Evolutionary conservation across 179 eudicot genomes (phyloP), one percentile per base, ranked within the genome.

Genomic region (Actinidia chinensis): DNA sequence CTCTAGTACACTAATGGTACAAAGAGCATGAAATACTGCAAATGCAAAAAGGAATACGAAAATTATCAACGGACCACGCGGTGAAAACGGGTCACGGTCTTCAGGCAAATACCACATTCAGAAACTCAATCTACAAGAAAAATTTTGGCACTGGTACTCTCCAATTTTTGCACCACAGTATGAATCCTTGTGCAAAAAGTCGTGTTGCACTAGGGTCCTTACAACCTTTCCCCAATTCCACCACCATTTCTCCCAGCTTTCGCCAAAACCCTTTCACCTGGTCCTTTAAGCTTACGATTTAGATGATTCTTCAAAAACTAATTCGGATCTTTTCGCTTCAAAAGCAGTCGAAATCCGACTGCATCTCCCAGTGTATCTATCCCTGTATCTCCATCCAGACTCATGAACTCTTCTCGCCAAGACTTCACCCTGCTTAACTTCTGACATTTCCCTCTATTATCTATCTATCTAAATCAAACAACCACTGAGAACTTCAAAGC

Each of bases 41-140:
- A 89, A 78, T 7, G 96, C 92, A 7, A 94, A 84, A 68, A 93
- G 28, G 78, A 86, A 86, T 42, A 93, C 97, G 71, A 87, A 84
- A 52, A 88, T 81, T 20, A 94, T 82, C 40, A 94, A 93, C 55
- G 91, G n/a, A 88, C 98, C 98, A 94, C 25, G 90, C 92, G 74
- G 83, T n/a, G n/a, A 92, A 52, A 87, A 60, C 14, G 98, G 98
- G 81, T 93, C 89, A 63, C 97, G 97, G 89, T 94, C 98, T 77
- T 94, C 98, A 7, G 98, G 98, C 88, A 94, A 82, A 77, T 79
- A 93, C 82, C 91, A n/a, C 94, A 79, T 94, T 94, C 84, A 94
- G 80, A 79, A 84, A 71, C 91, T 88, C 58, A 94, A 72, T 73
- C 76, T 88, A 67, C 64, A 77, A 0, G 88, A 88, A 80, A 87